Evolutionary conservation across 306 rosid genomes (phyloP).

Genomic region (Pyrus communis): DNA sequence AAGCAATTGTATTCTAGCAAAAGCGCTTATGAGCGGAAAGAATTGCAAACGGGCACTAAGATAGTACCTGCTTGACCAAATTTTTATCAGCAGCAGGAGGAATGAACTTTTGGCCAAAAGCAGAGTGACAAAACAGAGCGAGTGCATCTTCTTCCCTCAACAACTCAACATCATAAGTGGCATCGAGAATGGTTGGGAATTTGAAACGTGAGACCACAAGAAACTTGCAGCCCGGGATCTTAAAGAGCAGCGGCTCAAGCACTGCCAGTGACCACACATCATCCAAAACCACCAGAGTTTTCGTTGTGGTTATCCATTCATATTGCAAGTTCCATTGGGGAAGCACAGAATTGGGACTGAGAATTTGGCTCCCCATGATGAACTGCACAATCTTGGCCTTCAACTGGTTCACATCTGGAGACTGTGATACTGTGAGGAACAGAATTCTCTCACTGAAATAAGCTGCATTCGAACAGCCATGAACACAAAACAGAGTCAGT

Average conservation of each 20-base stretch:
- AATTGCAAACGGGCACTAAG: neutral
- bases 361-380: conserved; percentile 43
- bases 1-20: no score
- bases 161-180: conserved; percentile 61
- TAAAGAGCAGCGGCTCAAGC: conserved; percentile 48
- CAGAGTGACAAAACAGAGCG: conserved; percentile 79
- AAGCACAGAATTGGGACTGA: conserved; percentile 32
- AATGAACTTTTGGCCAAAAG: conserved; percentile 69
- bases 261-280: conserved; percentile 69
- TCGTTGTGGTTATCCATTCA: conserved; percentile 25
- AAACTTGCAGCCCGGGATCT: conserved; percentile 57
- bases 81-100: conserved; percentile 48
- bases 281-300: conserved; percentile 62
- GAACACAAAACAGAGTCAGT: neutral
- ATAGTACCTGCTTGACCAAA: conserved; percentile 75
- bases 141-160: conserved; percentile 57
- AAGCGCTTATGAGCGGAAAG: no score
- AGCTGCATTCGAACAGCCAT: conserved; percentile 31
- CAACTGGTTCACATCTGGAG: conserved; percentile 66
- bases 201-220: conserved; percentile 65
- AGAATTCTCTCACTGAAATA: conserved; percentile 56
- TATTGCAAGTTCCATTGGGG: conserved; percentile 42
- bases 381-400: conserved; percentile 55
- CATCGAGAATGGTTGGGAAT: conserved; percentile 35
- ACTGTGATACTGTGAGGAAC: conserved; percentile 81